Conservation (phyloP, 805 yeast genomes). For the Tetrapisispora iriomotensis region DNA sequence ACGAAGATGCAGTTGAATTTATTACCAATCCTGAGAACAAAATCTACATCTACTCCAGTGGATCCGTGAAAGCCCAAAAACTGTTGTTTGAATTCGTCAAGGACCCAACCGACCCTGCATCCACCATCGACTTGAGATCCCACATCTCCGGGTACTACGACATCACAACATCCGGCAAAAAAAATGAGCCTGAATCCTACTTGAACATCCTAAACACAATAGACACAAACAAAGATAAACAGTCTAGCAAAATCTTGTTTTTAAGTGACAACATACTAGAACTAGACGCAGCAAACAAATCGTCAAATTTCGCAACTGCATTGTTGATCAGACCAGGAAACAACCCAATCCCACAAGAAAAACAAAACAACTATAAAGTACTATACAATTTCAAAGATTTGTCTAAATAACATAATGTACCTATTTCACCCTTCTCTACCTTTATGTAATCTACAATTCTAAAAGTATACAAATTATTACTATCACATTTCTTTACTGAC, state of each 20-base stretch:
- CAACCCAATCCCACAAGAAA: neutral
- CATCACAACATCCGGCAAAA: conserved; percentile 73
- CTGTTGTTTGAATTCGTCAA: conserved; percentile 59
- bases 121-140: conserved; percentile 41
- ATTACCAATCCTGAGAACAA: conserved; percentile 31
- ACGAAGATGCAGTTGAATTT: conserved; percentile 55
- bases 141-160: conserved; percentile 65
- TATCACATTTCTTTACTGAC: too few relatives aligned
- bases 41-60: conserved; percentile 78
- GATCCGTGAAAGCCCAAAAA: conserved; percentile 80
- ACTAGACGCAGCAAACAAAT: conserved; percentile 58
- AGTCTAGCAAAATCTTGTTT: conserved; percentile 38
- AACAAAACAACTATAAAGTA: neutral
- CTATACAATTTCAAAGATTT: neutral
- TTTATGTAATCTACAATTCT: too few relatives aligned
- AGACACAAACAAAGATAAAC: neutral
- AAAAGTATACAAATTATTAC: too few relatives aligned
- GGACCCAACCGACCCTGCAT: conserved; percentile 22
- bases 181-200: conserved; percentile 51
- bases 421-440: too few relatives aligned
- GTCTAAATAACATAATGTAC: too few relatives aligned
- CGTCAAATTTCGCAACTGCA: conserved; percentile 51
- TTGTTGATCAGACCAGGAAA: conserved; percentile 64
- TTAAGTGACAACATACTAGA: conserved; percentile 75
- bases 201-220: conserved; percentile 36